A percentile compares a stretch with the other conserved stretches of the same genome.
These are phyloP conservation scores for Trichopus zeylanicus DNA, from an alignment of 116 monocot species.

Conservation along the genomic window DNA sequence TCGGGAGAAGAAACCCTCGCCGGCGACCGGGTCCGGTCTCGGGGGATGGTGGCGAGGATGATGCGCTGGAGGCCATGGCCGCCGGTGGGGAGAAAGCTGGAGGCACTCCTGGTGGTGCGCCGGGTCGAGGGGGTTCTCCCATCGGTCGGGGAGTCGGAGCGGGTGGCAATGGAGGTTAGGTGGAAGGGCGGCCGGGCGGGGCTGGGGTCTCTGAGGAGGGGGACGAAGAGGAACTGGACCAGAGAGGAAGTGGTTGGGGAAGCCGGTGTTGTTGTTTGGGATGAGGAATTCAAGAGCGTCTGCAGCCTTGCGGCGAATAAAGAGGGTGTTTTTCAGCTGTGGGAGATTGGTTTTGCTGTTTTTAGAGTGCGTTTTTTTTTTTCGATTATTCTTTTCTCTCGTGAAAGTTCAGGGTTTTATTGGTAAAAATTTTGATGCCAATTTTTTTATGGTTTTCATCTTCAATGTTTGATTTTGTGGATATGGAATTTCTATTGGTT, in stretches of 20 bases:
- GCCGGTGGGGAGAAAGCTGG: slow-evolving; percentile 51
- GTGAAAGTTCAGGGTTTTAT: not conserved
- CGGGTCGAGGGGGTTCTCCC: slow-evolving; percentile 25
- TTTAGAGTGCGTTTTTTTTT: slow-evolving; percentile 48
- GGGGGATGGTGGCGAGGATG: slow-evolving; percentile 55
- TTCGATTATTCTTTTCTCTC: not conserved
- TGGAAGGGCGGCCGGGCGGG: slow-evolving; percentile 57
- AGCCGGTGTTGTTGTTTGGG: slow-evolving; percentile 43
- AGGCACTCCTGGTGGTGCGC: slow-evolving; percentile 47
- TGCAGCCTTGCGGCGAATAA: slow-evolving; percentile 36
- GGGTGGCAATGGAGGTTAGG: slow-evolving; percentile 28
- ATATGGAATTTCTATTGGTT: not conserved
- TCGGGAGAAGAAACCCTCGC: too few relatives aligned
- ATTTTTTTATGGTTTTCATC: not conserved
- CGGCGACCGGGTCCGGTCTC: not conserved
- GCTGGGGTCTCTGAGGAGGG: slow-evolving; percentile 44
- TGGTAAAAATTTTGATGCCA: not conserved
- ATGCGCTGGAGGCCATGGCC: slow-evolving; percentile 84
- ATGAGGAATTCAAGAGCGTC: slow-evolving; percentile 68
- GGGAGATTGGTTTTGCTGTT: slow-evolving; percentile 65
- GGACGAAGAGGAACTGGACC: slow-evolving; percentile 47
- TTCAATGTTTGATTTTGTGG: not conserved
- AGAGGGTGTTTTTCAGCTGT: slow-evolving; percentile 50
- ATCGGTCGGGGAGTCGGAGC: not conserved
- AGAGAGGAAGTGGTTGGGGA: slow-evolving; percentile 26